Evolutionary conservation across 108 stramenopile species (phyloP), one percentile per base, ranked within the genome.

Genomic region (Skeletonema potamos): DNA sequence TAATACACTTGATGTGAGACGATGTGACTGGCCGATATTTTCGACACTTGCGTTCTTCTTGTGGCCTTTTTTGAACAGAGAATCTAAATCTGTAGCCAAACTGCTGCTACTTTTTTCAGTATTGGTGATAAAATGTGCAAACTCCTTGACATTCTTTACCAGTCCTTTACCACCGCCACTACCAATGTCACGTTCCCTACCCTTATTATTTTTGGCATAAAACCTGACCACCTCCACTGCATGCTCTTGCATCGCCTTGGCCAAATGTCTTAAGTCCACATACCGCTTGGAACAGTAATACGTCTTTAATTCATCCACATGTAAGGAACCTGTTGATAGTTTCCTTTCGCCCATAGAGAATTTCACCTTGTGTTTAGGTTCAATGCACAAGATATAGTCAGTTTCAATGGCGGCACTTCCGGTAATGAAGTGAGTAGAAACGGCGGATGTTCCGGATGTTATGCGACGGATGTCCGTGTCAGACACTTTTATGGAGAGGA

Each of bases 101-200:
- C 66, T 55, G 28, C 71, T 58, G 17, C 51, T 66, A n/a, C 29
- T 18, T 32, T 44, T 55, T 30, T 70, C 77, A 0, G 70, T 62
- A 41, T 79, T 72, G 58, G 77, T 72, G n/a, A 70, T 56, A 29
- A 70, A 79, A 1, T 79, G 70, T 24, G 48, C 29, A 1, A 32
- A n/a, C 11, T 72, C 66, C 18, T 60, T 29, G 4, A 66, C 68
- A 43, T 70, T 70, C 46, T 64, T 27, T 6, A 63, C 15, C 15
- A 57, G 15, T 43, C 41, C 39, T 1, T 54, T 24, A 32, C 27
- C 27, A 24, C 54, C 13, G 59, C 46, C 9, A 2, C 0, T 37
- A 13, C 54, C 54, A 10, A 0, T 28, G 62, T 30, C 27, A 17
- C 20, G 54, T 1, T 28, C 36, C 15, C 10, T 22, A 17, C 18